Conservation (phyloP, 768 basidiomycete species). For the Exsudoporus frostii region DNA sequence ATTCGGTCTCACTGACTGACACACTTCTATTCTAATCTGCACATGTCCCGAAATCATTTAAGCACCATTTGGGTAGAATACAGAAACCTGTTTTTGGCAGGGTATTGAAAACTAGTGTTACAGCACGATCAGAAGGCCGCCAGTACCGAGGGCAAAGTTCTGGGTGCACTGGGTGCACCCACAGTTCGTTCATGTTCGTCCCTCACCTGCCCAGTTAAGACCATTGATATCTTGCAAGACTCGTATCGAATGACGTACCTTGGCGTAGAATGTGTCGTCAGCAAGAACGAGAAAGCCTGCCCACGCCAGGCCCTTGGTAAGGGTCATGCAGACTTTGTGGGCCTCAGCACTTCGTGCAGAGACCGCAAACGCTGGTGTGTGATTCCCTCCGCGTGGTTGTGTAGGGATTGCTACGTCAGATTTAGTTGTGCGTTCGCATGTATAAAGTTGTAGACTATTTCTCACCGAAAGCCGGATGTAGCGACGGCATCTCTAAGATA, state of each 20-base stretch:
- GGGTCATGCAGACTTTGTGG: conserved; percentile 54
- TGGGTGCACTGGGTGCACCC: background rate
- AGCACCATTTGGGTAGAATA: conserved; percentile 16
- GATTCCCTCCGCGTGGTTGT: conserved; percentile 66
- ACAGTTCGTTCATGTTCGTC: conserved; percentile 21
- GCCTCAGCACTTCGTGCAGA: conserved; percentile 60
- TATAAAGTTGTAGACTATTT: background rate
- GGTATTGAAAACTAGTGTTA: conserved; percentile 19
- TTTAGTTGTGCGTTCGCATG: conserved; percentile 15
- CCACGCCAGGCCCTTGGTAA: conserved; percentile 60
- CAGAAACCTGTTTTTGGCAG: conserved; percentile 5
- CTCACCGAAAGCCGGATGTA: conserved; percentile 64
- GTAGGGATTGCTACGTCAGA: conserved; percentile 63
- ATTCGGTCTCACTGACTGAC: conserved; percentile 14
- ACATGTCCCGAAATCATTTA: conserved; percentile 13
- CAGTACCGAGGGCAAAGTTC: background rate
- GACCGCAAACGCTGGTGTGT: conserved; percentile 62
- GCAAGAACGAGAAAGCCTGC: conserved; percentile 58
- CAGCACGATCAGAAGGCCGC: background rate
- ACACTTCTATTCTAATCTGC: conserved; percentile 19
- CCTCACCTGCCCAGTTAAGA: conserved; percentile 19
- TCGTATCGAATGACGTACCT: conserved; percentile 37
- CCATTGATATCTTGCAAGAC: background rate
- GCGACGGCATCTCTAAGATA: conserved; percentile 50
- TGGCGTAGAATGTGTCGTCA: conserved; percentile 53